A percentile compares a stretch with the other conserved stretches of the same genome.
phyloP scores from a whole-genome alignment of 257 asterid genomes.

The Lantana camara region DNA sequence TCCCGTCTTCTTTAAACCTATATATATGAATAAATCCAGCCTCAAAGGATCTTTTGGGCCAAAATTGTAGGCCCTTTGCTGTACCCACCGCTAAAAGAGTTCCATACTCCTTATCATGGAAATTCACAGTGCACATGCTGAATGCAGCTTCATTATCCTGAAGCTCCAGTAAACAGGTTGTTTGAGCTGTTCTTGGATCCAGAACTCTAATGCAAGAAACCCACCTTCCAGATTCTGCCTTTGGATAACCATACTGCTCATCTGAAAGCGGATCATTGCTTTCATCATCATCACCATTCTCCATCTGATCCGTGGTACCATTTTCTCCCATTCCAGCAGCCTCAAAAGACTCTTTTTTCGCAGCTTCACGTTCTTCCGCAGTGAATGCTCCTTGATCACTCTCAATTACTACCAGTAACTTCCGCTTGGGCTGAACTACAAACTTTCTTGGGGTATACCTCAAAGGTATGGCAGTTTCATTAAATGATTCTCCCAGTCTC shows the following conservation, averaged over 20 bases:
- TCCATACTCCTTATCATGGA: constrained; percentile 96
- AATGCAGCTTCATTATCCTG: constrained; percentile 99
- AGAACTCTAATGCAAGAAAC: constrained; percentile 97
- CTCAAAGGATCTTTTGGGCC: constrained; percentile 86
- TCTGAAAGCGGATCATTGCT: constrained; percentile 81
- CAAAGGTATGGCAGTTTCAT: constrained; percentile 86
- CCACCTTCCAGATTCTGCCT: constrained; percentile 92
- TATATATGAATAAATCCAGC: constrained; percentile 93
- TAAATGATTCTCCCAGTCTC: constrained; percentile 95
- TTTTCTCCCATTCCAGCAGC: constrained; percentile 77
- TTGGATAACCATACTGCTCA: constrained; percentile 98
- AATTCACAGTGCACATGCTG: constrained; percentile 93
- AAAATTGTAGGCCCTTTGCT: constrained; percentile 90
- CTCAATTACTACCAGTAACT: constrained; percentile 83
- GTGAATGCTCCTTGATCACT: constrained; percentile 97
- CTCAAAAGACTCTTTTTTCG: constrained; percentile 82
- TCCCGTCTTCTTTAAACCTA: constrained; percentile 96
- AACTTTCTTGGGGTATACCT: constrained; percentile 98
- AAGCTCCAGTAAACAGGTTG: constrained; percentile 94
- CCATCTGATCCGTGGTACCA: constrained; percentile 73
- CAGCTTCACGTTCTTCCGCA: constrained; percentile 98
- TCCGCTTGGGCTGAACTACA: constrained; percentile 81
- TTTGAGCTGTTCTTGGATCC: constrained; percentile 84
- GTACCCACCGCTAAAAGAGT: constrained; percentile 96
- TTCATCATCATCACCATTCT: constrained; percentile 91